These are phyloP conservation scores for Monosporozyma aerobia DNA, from an alignment of 805 yeast species.

Conservation along the genomic window DNA sequence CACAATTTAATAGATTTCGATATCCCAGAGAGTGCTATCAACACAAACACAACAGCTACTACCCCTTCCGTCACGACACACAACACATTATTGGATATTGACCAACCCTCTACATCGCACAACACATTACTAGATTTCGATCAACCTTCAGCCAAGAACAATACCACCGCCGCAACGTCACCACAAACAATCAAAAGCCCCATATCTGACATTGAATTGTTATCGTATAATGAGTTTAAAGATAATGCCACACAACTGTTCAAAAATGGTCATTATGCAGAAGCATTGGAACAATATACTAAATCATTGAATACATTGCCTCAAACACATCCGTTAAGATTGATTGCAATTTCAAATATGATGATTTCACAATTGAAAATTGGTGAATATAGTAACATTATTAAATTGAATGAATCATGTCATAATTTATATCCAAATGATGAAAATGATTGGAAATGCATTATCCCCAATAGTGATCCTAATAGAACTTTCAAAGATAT, in stretches of 20 bases:
- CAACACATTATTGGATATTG: neutral
- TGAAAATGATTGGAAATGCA: conserved; percentile 34
- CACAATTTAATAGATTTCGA: conserved; percentile 2
- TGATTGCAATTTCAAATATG: conserved; percentile 68
- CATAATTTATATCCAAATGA: conserved; percentile 27
- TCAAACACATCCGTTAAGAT: conserved; percentile 48
- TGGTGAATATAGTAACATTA: conserved; percentile 48
- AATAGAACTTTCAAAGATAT: conserved; percentile 40
- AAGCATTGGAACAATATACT: conserved; percentile 54
- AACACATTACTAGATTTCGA: conserved; percentile 1
- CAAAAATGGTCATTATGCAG: conserved; percentile 72
- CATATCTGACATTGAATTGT: conserved; percentile 24
- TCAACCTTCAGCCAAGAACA: neutral
- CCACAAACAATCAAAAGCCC: conserved; percentile 2
- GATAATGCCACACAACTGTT: conserved; percentile 54
- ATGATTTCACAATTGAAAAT: conserved; percentile 56
- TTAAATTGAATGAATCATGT: conserved; percentile 27
- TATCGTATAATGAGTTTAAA: conserved; percentile 39
- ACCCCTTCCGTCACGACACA: neutral
- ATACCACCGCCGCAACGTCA: neutral
- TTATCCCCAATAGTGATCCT: conserved; percentile 30
- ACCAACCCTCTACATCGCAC: neutral
- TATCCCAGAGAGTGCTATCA: neutral
- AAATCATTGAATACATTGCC: conserved; percentile 54
- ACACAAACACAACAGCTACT: neutral